Evolutionary conservation across 805 yeast species (phyloP).

Genomic region (Saccharomycopsis microspora): DNA sequence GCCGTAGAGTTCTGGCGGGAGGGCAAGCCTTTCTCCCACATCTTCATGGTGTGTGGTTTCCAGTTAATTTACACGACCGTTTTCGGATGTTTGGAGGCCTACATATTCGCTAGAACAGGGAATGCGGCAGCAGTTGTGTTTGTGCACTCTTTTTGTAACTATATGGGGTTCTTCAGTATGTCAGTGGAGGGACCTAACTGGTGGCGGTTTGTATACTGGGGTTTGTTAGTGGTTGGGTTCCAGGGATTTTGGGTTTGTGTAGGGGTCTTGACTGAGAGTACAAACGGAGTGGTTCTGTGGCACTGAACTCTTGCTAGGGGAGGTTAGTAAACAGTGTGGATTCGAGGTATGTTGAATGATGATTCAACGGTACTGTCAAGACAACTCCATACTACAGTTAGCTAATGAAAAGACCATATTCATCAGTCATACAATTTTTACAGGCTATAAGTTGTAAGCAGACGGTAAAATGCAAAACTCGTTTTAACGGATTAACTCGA

Average conservation of each 20-base stretch:
- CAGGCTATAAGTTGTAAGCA: no score
- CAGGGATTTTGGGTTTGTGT: no score
- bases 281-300: constrained; percentile 16
- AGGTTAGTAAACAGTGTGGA: no score
- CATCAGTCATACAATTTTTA: no score
- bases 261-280: constrained; percentile 19
- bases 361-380: no score
- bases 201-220: constrained; percentile 27
- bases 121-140: constrained; percentile 45
- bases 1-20: constrained; percentile 35
- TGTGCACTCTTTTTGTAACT: constrained; percentile 60
- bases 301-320: neutral
- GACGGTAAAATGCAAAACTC: no score
- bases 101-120: constrained; percentile 38
- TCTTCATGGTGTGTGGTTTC: constrained; percentile 29
- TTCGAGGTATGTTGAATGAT: no score
- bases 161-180: constrained; percentile 50
- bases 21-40: constrained; percentile 20
- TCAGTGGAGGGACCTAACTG: constrained; percentile 16
- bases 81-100: constrained; percentile 60
- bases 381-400: no score
- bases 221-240: constrained; percentile 27
- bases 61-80: constrained; percentile 57
- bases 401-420: no score
- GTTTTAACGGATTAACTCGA: no score